Evolutionary conservation across 371 early-diverging fungal genomes (phyloP), one percentile per base, ranked within the genome.

Genomic region (Haplosporangium sp.): DNA sequence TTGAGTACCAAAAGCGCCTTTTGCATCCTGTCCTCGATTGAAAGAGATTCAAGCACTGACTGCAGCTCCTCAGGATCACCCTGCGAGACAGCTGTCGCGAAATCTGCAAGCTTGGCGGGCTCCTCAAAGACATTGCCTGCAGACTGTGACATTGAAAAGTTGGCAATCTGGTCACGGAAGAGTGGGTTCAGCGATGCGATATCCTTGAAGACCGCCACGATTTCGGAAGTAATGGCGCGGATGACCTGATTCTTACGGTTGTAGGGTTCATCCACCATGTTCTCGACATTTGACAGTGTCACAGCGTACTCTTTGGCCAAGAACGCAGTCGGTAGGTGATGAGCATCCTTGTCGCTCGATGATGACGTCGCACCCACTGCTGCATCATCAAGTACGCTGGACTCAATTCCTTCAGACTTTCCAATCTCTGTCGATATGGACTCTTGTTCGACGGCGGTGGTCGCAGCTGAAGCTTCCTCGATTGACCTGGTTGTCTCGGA

Each of bases 101-200:
- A 98, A 80, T 98, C 99, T 14, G 99, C 97, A 54, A 98, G 80
- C 56, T 94, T 94, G 36, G 95, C 92, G 29, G 99, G 96, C 63
- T 97, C 97, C 63, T 95, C 95, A 81, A 98, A 95, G 12, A 96
- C 94, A 56, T 95, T 96, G 65, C 96, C 97, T 29, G 96, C 96
- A 20, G 96, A 94, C 75, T 97, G 97, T 6, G 95, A 92, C 88
- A 96, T 95, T 57, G 95, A 94, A 73, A 97, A 96, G 72, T 92
- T 93, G 66, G 97, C 93, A 73, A 98, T 97, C 82, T 98, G 99
- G 77, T 98, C 99, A 29, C 98, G 92, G 83, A 98, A 93, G 42
- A 97, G 88, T 8, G 97, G 95, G 73, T 98, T 98, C 68, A 96
- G 73, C 1, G 91, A 88, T 5, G 96, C 95, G 63, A 98, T 95